Conservation (phyloP, 257 asterid species). For the Primulina eburnea region DNA sequence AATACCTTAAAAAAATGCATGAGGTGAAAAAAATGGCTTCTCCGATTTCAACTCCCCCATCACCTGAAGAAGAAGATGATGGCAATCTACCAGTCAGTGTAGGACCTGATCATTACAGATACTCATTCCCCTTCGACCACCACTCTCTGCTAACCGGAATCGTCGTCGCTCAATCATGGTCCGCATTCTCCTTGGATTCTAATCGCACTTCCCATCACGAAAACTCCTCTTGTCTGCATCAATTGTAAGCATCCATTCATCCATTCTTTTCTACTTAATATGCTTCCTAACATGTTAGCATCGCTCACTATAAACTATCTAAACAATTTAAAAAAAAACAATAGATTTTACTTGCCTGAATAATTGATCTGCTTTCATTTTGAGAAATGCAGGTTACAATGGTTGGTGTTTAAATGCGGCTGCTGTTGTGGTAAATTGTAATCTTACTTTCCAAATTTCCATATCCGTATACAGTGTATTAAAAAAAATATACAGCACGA, state of each 20-base stretch:
- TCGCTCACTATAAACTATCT: neutral
- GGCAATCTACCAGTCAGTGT: neutral
- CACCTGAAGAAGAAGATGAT: neutral
- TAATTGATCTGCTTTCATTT: neutral
- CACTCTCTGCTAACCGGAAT: neutral
- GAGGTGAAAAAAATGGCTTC: neutral
- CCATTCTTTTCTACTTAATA: neutral
- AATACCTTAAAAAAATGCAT: neutral
- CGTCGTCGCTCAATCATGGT: neutral
- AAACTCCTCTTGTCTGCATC: neutral
- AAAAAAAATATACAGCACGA: neutral
- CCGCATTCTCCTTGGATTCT: neutral
- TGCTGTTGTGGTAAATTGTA: neutral
- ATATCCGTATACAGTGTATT: neutral
- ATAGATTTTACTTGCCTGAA: neutral
- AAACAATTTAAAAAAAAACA: too few relatives aligned
- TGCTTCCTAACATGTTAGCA: neutral
- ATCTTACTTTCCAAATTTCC: neutral
- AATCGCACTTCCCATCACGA: neutral
- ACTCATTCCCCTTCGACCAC: neutral
- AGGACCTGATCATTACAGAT: neutral
- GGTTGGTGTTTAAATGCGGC: conserved; percentile 29
- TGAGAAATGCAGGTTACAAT: conserved; percentile 25
- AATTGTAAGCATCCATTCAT: neutral
- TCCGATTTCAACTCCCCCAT: neutral